phyloP scores from a whole-genome alignment of 2,329 filamentous ascomycete genomes.

The Cephalotrichum gorgonifer region DNA sequence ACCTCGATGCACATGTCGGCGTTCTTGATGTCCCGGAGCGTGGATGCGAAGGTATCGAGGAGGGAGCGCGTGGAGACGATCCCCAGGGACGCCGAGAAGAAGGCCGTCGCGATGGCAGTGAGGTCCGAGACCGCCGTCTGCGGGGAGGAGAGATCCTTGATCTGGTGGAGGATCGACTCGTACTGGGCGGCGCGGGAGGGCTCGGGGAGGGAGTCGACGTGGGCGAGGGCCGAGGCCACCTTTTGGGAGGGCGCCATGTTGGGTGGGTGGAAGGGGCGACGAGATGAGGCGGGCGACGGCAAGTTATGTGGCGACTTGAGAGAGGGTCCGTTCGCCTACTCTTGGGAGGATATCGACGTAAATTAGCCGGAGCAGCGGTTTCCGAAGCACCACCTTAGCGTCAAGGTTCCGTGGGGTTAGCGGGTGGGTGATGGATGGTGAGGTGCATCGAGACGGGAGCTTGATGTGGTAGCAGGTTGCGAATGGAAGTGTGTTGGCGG shows the following conservation, averaged over 20 bases:
- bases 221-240: constrained; percentile 31
- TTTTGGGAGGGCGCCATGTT: constrained; percentile 27
- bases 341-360: too few species aligned
- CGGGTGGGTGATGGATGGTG: not conserved
- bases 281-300: not conserved
- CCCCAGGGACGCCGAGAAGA: constrained; percentile 60
- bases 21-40: constrained; percentile 50
- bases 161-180: constrained; percentile 32
- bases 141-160: constrained; percentile 29
- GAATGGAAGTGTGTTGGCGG: not conserved
- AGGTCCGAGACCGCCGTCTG: constrained; percentile 42
- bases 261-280: constrained; percentile 1
- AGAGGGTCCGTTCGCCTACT: too few species aligned
- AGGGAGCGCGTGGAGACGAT: constrained; percentile 67
- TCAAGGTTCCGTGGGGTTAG: not conserved
- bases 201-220: constrained; percentile 22
- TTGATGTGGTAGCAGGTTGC: not conserved
- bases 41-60: constrained; percentile 53
- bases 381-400: too few species aligned
- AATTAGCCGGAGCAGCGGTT: too few species aligned
- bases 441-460: not conserved
- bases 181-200: constrained; percentile 34
- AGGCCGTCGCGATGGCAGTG: constrained; percentile 54
- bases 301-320: not conserved
- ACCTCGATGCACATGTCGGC: constrained; percentile 63